Evolutionary conservation across 306 rosid genomes (phyloP), one percentile per base, ranked within the genome.

Genomic region (Begonia loranthoides): DNA sequence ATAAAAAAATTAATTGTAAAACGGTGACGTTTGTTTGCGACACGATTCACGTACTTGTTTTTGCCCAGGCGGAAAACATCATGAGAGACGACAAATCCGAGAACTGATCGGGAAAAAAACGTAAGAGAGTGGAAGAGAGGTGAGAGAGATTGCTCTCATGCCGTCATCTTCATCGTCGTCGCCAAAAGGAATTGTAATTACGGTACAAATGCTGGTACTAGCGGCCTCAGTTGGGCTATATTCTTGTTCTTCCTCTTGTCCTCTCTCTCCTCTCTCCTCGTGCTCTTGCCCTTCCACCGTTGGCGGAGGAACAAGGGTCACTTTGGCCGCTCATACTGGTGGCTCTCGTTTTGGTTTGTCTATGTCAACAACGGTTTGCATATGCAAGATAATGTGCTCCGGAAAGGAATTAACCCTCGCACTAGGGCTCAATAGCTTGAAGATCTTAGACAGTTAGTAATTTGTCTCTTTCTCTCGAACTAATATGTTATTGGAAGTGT

Each of bases 381-480:
- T 51, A 83, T 87, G 96, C 92, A 76, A 10, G 87, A 83, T 3
- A 87, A 83, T 45, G 79, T 87, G 63, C 84, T 87, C 50, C 79
- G 94, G 9, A 87, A 87, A 76, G 96, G 96, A 40, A 87, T 87
- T 53, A 87, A 87, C 53, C 96, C 92, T 58, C 84, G 92, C 45
- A 74, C 92, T 4, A 64, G 96, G 59, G 92, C 67, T 43, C 79
- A 87, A 58, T 92, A 87, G 67, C 96, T 87, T 24, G 80, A 76
- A 71, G 96, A 83, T 78, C 75, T 87, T 59, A 57, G 63, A 54
- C 71, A 74, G 94, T 87, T 24, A 54, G 94, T 87, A 34, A 54
- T 70, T 14, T 41, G 9, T 33, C 52, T 66, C 22, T 53, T 19
- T 28, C 13, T 51, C 44, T 47, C 21, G 13, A 44, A 49, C 9